These are phyloP conservation scores for Endogone sp. DNA, from an alignment of 192 early-diverging fungal genomes.

Conservation along the genomic window DNA sequence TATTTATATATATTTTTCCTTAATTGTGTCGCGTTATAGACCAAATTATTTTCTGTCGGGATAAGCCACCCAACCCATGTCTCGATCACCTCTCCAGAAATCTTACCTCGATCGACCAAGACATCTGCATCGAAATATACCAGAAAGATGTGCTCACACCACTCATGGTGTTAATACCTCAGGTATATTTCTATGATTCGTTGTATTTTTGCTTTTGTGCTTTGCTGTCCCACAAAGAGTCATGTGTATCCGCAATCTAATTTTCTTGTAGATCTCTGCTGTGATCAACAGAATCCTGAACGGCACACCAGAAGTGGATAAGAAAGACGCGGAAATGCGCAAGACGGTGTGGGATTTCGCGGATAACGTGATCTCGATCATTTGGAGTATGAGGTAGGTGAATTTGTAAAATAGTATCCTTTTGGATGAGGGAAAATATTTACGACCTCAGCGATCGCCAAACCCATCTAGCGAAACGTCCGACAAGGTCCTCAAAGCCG, in stretches of 20 bases:
- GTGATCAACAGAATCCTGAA: slow-evolving; percentile 28
- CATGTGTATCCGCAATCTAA: not conserved
- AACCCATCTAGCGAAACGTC: slow-evolving; percentile 57
- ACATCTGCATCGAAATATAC: slow-evolving; percentile 55
- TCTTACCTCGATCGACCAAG: slow-evolving; percentile 46
- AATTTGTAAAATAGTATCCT: too few species aligned
- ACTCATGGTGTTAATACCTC: slow-evolving; percentile 39
- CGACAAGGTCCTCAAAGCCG: slow-evolving; percentile 56
- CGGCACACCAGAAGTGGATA: slow-evolving; percentile 26
- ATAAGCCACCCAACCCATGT: not conserved
- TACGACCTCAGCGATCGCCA: too few species aligned
- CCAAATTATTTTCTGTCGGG: too few species aligned
- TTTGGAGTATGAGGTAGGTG: slow-evolving; percentile 43
- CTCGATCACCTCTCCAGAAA: too few species aligned
- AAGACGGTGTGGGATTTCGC: slow-evolving; percentile 53
- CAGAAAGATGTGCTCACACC: slow-evolving; percentile 51
- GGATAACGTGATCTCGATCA: slow-evolving; percentile 54
- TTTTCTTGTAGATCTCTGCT: slow-evolving; percentile 13
- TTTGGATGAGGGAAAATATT: too few species aligned
- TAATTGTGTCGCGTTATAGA: not conserved
- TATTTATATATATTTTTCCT: not conserved
- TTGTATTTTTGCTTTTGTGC: slow-evolving; percentile 1
- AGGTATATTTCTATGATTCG: slow-evolving; percentile 21
- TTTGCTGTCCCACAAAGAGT: too few species aligned
- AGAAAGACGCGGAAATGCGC: slow-evolving; percentile 29